Conservation (phyloP, 805 yeast genomes). For the Yarrowia sp. region DNA sequence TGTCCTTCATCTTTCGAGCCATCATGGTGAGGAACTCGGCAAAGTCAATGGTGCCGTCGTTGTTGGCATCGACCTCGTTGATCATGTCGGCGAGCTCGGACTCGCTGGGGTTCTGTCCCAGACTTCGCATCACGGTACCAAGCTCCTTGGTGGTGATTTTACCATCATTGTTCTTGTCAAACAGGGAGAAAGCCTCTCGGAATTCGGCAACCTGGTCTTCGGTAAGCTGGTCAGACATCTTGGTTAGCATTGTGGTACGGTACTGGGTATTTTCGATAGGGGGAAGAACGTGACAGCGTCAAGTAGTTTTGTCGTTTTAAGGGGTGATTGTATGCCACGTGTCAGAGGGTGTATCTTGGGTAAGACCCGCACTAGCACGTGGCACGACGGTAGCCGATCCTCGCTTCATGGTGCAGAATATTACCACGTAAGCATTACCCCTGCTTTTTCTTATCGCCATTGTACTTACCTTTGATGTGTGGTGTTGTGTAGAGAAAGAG, state of each 20-base stretch:
- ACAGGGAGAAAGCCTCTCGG: constrained; percentile 95
- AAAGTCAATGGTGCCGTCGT: constrained; percentile 84
- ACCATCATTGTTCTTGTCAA: constrained; percentile 96
- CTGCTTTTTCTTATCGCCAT: constrained; percentile 1
- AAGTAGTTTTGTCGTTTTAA: not conserved
- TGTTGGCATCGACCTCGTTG: constrained; percentile 94
- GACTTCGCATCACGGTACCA: constrained; percentile 98
- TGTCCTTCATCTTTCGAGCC: constrained; percentile 93
- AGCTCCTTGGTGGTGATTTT: constrained; percentile 92
- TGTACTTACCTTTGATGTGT: constrained; percentile 20
- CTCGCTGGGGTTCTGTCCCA: constrained; percentile 96
- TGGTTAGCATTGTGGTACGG: constrained; percentile 1
- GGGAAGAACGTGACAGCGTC: not conserved
- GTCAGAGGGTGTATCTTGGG: not conserved
- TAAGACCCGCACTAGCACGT: not conserved
- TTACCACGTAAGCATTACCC: constrained; percentile 3
- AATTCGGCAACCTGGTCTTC: constrained; percentile 96
- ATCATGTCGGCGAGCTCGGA: constrained; percentile 94
- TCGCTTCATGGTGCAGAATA: not conserved
- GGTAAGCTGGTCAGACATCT: constrained; percentile 67
- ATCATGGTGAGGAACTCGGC: constrained; percentile 79
- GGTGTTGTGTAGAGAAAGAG: constrained; percentile 21
- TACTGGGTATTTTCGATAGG: not conserved
- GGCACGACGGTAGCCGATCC: not conserved
- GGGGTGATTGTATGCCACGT: constrained; percentile 19